Percentiles rank a stretch among this genome's conserved stretches.
These are phyloP conservation scores for Fonsecaea pedrosoi DNA, from an alignment of 2,329 filamentous ascomycete species.

Conservation along the genomic window DNA sequence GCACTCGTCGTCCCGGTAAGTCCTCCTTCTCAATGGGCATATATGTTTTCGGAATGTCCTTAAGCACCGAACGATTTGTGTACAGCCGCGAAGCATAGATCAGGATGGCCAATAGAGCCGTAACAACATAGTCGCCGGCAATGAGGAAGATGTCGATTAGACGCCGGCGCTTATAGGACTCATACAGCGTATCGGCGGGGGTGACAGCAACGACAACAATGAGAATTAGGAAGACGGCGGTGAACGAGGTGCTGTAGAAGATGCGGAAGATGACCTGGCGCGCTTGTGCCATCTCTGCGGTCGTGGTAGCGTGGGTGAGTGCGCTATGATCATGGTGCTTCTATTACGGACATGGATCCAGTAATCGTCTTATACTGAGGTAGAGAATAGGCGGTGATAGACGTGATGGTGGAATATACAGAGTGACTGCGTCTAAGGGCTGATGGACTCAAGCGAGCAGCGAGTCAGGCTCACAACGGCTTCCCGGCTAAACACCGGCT, in stretches of 20 bases:
- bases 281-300: slow-evolving; percentile 29
- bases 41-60: slow-evolving; percentile 84
- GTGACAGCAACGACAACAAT: slow-evolving; percentile 77
- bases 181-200: slow-evolving; percentile 79
- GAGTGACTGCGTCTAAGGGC: neutral
- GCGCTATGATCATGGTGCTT: slow-evolving; percentile 21
- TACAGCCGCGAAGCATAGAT: slow-evolving; percentile 86
- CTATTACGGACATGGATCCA: slow-evolving; percentile 14
- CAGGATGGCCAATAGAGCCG: slow-evolving; percentile 71
- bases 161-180: slow-evolving; percentile 70
- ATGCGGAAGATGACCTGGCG: slow-evolving; percentile 69
- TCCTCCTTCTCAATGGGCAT: slow-evolving; percentile 86
- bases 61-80: slow-evolving; percentile 78
- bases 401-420: neutral
- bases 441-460: neutral
- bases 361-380: slow-evolving; percentile 7
- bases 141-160: slow-evolving; percentile 85
- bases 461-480: neutral
- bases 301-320: slow-evolving; percentile 3
- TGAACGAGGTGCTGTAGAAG: slow-evolving; percentile 80
- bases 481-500: neutral
- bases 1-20: slow-evolving; percentile 71
- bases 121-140: slow-evolving; percentile 75
- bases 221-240: slow-evolving; percentile 75
- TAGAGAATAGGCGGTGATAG: slow-evolving; percentile 2